Conservation (phyloP, 2,329 filamentous ascomycete species). For the Pseudodiploospora longispora region DNA sequence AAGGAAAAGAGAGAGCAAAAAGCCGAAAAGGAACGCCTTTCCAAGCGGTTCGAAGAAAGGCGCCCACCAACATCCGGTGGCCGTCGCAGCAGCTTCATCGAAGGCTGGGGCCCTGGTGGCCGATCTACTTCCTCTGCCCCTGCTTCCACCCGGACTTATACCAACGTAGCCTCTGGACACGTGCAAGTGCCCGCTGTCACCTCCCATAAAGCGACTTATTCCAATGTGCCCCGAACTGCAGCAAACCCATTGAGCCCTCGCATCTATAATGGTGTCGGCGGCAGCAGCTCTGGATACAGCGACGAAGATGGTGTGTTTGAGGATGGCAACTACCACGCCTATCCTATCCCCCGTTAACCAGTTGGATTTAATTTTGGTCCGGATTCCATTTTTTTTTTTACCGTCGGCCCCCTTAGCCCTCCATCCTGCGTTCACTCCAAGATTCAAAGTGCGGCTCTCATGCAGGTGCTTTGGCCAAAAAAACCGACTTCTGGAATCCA, state of each 20-base stretch:
- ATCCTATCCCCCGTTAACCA: conserved; percentile 23
- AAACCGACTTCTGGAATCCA: too few species aligned
- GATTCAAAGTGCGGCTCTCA: too few species aligned
- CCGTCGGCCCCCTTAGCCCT: too few species aligned
- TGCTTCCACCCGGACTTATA: conserved; percentile 17
- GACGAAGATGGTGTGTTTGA: conserved; percentile 19
- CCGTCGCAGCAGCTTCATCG: conserved; percentile 27
- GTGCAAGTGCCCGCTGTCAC: conserved; percentile 15
- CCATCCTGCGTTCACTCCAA: too few species aligned
- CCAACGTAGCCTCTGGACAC: conserved; percentile 19
- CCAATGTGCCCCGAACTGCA: conserved; percentile 22
- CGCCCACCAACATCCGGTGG: conserved; percentile 13
- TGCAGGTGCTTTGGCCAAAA: too few species aligned
- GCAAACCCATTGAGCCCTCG: conserved; percentile 8
- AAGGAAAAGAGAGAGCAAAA: conserved; percentile 22
- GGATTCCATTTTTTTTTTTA: too few species aligned
- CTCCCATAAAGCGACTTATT: conserved; percentile 16
- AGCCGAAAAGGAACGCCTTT: conserved; percentile 28
- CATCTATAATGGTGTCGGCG: conserved; percentile 18
- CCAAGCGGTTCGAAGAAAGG: conserved; percentile 28
- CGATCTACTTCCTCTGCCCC: conserved; percentile 19
- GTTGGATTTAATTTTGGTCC: too few species aligned
- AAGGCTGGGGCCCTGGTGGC: conserved; percentile 24
- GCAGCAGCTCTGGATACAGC: conserved; percentile 9
- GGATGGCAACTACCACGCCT: conserved; percentile 28